A percentile compares a stretch with the other conserved stretches of the same genome.
Evolutionary conservation across 2,329 filamentous ascomycete genomes (phyloP).

Genomic region (Drechslerella dactyloides): DNA sequence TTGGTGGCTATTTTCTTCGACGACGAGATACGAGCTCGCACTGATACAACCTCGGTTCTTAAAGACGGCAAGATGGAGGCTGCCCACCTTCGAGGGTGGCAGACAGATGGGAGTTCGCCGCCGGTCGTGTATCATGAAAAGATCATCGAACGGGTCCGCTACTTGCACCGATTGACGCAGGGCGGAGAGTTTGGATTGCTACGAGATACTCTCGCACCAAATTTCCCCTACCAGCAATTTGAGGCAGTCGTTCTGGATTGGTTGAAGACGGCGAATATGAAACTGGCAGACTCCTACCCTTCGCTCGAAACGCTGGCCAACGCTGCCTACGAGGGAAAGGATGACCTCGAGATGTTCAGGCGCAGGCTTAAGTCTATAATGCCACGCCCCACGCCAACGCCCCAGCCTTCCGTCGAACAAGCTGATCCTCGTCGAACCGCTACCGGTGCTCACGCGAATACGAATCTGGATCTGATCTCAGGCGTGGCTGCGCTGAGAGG

Average conservation of each 20-base stretch:
- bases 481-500: too few species aligned
- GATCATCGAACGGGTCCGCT: not conserved
- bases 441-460: too few species aligned
- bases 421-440: not conserved
- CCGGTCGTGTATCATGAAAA: slow-evolving; percentile 13
- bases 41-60: too few species aligned
- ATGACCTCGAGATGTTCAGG: slow-evolving; percentile 3
- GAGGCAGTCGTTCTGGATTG: slow-evolving; percentile 6
- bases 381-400: not conserved
- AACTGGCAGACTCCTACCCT: not conserved
- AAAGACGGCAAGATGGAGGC: too few species aligned
- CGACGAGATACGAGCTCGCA: not conserved
- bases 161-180: not conserved
- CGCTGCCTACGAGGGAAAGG: not conserved
- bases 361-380: not conserved
- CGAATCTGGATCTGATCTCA: too few species aligned
- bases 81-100: not conserved
- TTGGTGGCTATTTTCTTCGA: not conserved
- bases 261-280: slow-evolving; percentile 9
- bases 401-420: not conserved
- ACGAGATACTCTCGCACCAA: not conserved
- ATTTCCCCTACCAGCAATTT: slow-evolving; percentile 11
- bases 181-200: not conserved
- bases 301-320: slow-evolving; percentile 1
- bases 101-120: not conserved